A percentile compares a stretch with the other conserved stretches of the same genome.
Conservation (phyloP, 1,139 yeast species). For the Taiozyma sp. region DNA sequence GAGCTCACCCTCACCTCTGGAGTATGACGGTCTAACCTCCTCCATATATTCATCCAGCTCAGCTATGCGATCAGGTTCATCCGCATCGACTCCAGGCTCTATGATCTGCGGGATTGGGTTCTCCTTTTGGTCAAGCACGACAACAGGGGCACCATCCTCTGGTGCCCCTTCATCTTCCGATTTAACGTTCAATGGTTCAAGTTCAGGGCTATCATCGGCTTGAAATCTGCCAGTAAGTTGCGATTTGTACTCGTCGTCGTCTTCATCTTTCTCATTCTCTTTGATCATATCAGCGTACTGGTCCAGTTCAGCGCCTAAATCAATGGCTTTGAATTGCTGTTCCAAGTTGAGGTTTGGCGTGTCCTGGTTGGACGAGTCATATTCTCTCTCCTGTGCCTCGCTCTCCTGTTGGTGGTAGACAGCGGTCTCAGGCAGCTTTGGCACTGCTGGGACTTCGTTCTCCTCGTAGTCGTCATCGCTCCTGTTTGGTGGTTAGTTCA, state of each 20-base stretch:
- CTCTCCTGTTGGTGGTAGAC: neutral
- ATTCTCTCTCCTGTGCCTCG: neutral
- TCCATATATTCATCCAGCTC: neutral
- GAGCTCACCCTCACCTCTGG: neutral
- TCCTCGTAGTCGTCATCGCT: slow-evolving; percentile 14
- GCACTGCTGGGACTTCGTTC: slow-evolving; percentile 6
- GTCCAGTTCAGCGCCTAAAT: slow-evolving; percentile 14
- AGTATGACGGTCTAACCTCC: neutral
- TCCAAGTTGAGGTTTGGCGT: slow-evolving; percentile 13
- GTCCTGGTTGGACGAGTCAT: neutral
- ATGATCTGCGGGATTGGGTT: neutral
- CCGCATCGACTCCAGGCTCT: neutral
- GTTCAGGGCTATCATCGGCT: slow-evolving; percentile 10
- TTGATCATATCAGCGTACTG: slow-evolving; percentile 18
- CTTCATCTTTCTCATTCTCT: slow-evolving; percentile 9
- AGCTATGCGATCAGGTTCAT: neutral
- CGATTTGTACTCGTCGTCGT: slow-evolving; percentile 14
- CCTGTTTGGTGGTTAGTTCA: slow-evolving; percentile 7
- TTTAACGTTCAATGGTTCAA: neutral
- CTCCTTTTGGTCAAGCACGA: neutral
- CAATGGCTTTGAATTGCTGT: slow-evolving; percentile 19
- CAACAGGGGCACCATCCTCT: neutral
- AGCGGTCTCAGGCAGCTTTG: slow-evolving; percentile 10
- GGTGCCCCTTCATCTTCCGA: neutral
- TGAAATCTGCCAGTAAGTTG: slow-evolving; percentile 9